Conservation (phyloP, 2,329 filamentous ascomycete genomes). For the Stachybotrys chlorohalonatus region DNA sequence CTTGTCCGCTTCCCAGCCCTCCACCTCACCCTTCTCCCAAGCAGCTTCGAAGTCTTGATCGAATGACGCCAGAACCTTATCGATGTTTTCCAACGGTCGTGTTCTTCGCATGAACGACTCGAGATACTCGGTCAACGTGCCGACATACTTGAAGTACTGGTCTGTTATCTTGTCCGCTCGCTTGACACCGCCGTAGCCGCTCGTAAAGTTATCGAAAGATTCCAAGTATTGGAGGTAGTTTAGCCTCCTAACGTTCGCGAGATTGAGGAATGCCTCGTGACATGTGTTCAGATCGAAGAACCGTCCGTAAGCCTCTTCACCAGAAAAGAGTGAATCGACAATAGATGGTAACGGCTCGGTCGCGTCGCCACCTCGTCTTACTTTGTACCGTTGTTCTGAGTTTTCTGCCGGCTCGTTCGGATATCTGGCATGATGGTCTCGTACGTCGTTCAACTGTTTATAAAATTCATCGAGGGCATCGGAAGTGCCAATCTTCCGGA, state of each 20-base stretch:
- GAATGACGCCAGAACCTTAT: conserved; percentile 66
- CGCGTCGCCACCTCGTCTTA: conserved; percentile 52
- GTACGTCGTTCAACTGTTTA: conserved; percentile 70
- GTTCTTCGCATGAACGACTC: conserved; percentile 82
- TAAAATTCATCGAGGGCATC: conserved; percentile 91
- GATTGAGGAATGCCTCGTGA: conserved; percentile 85
- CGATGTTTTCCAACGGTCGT: conserved; percentile 75
- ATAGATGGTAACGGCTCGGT: conserved; percentile 55
- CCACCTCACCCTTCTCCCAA: conserved; percentile 73
- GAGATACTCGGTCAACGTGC: conserved; percentile 70
- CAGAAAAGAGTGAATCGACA: conserved; percentile 87
- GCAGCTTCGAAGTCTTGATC: conserved; percentile 75
- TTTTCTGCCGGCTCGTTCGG: conserved; percentile 95
- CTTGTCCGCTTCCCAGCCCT: conserved; percentile 64
- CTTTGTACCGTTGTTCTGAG: conserved; percentile 83
- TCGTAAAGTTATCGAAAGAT: conserved; percentile 76
- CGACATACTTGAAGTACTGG: conserved; percentile 84
- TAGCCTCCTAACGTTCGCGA: conserved; percentile 75
- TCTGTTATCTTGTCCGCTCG: conserved; percentile 82
- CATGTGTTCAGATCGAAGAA: conserved; percentile 81
- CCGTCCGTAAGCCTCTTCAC: conserved; percentile 86
- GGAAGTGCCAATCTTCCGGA: conserved; percentile 73
- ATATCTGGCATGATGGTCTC: conserved; percentile 81
- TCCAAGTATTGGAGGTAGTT: conserved; percentile 92
- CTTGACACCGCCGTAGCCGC: conserved; percentile 65